These are phyloP conservation scores for Kalaharituber pfeilii DNA, from an alignment of 2,329 filamentous ascomycete genomes.

Conservation along the genomic window DNA sequence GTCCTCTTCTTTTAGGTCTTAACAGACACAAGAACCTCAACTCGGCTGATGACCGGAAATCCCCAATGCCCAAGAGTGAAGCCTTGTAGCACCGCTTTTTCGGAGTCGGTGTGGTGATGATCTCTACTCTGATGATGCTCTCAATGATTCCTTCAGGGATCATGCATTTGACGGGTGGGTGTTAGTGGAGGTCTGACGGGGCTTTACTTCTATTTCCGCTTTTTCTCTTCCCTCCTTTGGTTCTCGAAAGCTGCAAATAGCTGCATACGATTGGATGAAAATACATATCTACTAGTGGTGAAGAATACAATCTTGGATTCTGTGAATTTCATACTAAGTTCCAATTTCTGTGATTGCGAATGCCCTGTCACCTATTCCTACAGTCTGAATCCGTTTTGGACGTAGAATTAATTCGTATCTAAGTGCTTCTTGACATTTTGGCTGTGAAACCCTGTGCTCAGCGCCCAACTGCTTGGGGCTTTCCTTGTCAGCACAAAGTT, in stretches of 20 bases:
- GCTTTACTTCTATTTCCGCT: background rate
- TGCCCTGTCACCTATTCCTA: no score
- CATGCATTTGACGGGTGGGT: background rate
- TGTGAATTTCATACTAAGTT: no score
- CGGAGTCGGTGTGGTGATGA: background rate
- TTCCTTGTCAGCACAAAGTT: no score
- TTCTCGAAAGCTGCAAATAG: background rate
- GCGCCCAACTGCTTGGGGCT: no score
- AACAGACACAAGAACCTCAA: slow-evolving; percentile 1
- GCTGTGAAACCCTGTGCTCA: no score
- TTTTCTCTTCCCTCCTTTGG: background rate
- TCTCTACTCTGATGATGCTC: background rate
- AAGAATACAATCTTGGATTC: no score
- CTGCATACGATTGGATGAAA: background rate
- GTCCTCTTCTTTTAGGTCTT: background rate
- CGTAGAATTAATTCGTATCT: no score
- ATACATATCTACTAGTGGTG: background rate
- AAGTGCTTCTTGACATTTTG: no score
- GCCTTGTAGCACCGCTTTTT: background rate
- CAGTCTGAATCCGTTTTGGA: no score
- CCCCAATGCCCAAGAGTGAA: slow-evolving; percentile 1
- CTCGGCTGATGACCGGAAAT: slow-evolving; percentile 1
- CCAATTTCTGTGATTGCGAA: no score
- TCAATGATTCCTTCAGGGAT: no score
- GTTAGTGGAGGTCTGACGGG: slow-evolving; percentile 1